Base-by-base conservation (phyloP, 2,329 filamentous ascomycete genomes). In the Aspergillus transmontanensis region DNA sequence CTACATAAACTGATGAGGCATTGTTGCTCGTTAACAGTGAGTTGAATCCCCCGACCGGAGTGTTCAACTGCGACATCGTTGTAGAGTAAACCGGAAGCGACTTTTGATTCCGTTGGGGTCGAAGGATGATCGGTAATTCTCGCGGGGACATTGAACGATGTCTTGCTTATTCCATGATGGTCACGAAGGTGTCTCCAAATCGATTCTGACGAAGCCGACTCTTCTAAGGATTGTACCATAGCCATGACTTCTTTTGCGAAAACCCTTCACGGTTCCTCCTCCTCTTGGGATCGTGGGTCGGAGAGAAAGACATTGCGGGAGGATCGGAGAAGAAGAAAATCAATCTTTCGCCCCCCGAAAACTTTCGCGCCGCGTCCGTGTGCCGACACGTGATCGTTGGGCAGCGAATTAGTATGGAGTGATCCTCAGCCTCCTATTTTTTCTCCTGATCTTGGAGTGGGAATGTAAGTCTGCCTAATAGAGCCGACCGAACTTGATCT, bases 1-100 rank as follows among this genome's bases (percentile, higher is more conserved):
- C 54, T 65, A 62, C 60, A 71, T n/a, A 69, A 34, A 12, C 62
- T 60, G 43, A 71, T 62, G 26, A 71, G 60, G 21, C 60, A 60
- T 32, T 65, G 28, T 46, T 69, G 67, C 58, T 71, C 68, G 30
- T 58, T 48, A 12, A 62, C 32, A 26, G 58, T 61, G n/a, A 70
- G 62, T 50, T 51, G 46, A 23, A 54, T 51, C 9, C 60, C 60
- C 21, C 60, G 60, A 16, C 58, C 58, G 10, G 30, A 55, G 51
- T 36, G 51, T 39, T 55, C 51, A 19, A 55, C 32, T 23, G 32
- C 34, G 7, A 39, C 34, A 39, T 39, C 51, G 32, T 39, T 30
- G 19, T 51, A 32, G 6, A 26, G 21, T 32, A 51, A 11, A n/a
- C 12, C 32, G 9, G 34, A 34, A 5, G 51, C 21, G 2, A 39